These are phyloP conservation scores for Trichoderma endophyticum DNA, from an alignment of 2,329 filamentous ascomycete genomes.

Conservation along the genomic window DNA sequence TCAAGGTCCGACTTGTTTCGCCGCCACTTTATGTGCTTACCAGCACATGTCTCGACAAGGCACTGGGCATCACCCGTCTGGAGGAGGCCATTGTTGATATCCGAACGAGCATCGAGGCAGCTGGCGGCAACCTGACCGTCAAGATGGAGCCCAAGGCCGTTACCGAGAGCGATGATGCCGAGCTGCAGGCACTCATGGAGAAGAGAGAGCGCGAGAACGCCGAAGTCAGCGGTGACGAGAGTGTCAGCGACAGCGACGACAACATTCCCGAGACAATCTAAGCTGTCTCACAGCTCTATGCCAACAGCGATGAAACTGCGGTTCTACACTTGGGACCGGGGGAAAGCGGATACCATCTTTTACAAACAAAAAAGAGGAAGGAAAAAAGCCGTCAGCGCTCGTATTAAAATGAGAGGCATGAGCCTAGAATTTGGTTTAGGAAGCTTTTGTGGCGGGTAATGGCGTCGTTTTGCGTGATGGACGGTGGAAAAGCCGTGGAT, in stretches of 20 bases:
- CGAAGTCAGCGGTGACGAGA: constrained; percentile 96
- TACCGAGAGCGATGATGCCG: constrained; percentile 96
- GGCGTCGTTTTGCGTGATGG: constrained; percentile 14
- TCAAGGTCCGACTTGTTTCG: constrained; percentile 98
- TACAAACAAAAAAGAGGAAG: background rate
- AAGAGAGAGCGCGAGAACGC: constrained; percentile 97
- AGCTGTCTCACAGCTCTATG: constrained; percentile 19
- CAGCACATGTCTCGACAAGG: constrained; percentile 93
- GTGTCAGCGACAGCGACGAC: constrained; percentile 91
- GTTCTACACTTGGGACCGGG: constrained; percentile 7
- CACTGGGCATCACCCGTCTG: constrained; percentile 74
- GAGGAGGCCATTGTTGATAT: constrained; percentile 90
- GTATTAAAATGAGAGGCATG: constrained; percentile 1
- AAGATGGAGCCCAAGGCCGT: constrained; percentile 99
- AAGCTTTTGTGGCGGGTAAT: constrained; percentile 13
- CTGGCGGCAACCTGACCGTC: constrained; percentile 77
- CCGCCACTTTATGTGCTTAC: constrained; percentile 96
- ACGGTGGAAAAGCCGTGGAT: constrained; percentile 11
- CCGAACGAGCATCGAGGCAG: constrained; percentile 70
- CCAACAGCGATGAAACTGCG: constrained; percentile 1
- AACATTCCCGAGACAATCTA: constrained; percentile 51
- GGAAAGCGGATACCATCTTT: background rate
- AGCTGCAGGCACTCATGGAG: constrained; percentile 97
- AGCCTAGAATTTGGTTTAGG: constrained; percentile 18
- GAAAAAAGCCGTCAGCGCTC: constrained; percentile 5